Percentiles rank a stretch among this genome's conserved stretches.
phyloP scores from a whole-genome alignment of 2,329 filamentous ascomycete genomes.

The Cladophialophora chaetospira region DNA sequence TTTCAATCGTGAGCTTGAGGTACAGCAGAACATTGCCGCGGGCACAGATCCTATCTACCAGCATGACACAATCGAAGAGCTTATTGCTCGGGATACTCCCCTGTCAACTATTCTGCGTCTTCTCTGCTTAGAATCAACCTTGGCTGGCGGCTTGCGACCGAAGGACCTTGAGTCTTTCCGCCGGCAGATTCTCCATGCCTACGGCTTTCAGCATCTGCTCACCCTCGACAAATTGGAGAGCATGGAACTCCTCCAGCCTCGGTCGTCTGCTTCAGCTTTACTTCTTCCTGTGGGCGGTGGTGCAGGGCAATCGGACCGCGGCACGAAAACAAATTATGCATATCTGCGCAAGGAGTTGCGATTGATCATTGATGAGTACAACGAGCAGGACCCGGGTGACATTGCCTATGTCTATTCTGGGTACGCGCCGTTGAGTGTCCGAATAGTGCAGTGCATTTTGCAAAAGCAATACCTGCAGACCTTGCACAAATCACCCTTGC shows the following conservation, averaged over 20 bases:
- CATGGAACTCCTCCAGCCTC: conserved; percentile 78
- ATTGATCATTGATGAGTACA: conserved; percentile 93
- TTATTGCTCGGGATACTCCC: conserved; percentile 85
- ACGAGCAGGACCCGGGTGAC: conserved; percentile 90
- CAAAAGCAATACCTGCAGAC: conserved; percentile 83
- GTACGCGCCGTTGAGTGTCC: conserved; percentile 88
- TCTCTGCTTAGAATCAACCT: conserved; percentile 86
- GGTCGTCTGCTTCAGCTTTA: conserved; percentile 74
- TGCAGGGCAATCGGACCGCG: conserved; percentile 45
- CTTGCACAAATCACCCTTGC: conserved; percentile 65
- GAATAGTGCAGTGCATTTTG: conserved; percentile 87
- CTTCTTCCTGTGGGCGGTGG: conserved; percentile 74
- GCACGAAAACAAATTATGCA: conserved; percentile 84
- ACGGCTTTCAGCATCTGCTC: conserved; percentile 91
- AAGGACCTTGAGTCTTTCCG: conserved; percentile 90
- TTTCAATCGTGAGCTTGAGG: conserved; percentile 84
- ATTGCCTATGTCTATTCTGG: conserved; percentile 98
- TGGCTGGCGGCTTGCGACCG: conserved; percentile 82
- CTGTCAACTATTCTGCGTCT: conserved; percentile 80
- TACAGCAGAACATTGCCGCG: conserved; percentile 92
- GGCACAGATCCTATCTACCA: conserved; percentile 86
- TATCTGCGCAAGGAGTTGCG: conserved; percentile 82
- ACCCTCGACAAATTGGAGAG: conserved; percentile 88
- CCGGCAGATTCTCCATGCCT: conserved; percentile 83
- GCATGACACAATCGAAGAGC: conserved; percentile 86